Evolutionary conservation across 495 filamentous ascomycete genomes (phyloP).

Genomic region (Pseudevernia furfuracea): DNA sequence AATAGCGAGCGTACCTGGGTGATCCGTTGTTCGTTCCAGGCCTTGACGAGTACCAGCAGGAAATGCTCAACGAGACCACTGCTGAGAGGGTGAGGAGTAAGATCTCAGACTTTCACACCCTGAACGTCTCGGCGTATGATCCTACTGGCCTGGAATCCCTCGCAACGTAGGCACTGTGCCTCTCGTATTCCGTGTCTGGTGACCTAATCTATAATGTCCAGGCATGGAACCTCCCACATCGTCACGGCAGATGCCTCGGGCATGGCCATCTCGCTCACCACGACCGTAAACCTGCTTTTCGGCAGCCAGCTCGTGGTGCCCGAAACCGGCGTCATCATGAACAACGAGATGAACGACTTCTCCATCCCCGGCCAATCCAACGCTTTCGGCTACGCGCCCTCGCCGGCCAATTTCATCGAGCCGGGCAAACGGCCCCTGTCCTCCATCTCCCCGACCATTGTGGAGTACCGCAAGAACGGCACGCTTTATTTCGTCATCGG

Average conservation of each 20-base stretch:
- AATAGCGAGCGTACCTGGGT: constrained; percentile 57
- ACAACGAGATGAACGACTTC: constrained; percentile 85
- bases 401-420: constrained; percentile 69
- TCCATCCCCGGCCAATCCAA: constrained; percentile 46
- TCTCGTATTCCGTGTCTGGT: not conserved
- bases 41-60: constrained; percentile 53
- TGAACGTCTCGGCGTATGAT: constrained; percentile 63
- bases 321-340: constrained; percentile 79
- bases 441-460: constrained; percentile 71
- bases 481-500: constrained; percentile 64
- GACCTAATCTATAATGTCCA: constrained; percentile 14
- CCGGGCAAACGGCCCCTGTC: constrained; percentile 77
- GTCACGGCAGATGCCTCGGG: constrained; percentile 61
- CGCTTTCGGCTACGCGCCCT: constrained; percentile 75
- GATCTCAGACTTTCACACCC: constrained; percentile 63
- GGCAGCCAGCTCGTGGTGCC: constrained; percentile 71
- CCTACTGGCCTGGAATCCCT: constrained; percentile 54
- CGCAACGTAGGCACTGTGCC: constrained; percentile 40
- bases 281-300: constrained; percentile 81
- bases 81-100: constrained; percentile 50
- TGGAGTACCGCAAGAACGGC: constrained; percentile 53
- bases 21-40: constrained; percentile 67
- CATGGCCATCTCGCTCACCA: constrained; percentile 64
- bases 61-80: constrained; percentile 56
- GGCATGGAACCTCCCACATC: constrained; percentile 69